Evolutionary conservation across 306 rosid genomes (phyloP).

Genomic region (Begonia fuchsioides): DNA sequence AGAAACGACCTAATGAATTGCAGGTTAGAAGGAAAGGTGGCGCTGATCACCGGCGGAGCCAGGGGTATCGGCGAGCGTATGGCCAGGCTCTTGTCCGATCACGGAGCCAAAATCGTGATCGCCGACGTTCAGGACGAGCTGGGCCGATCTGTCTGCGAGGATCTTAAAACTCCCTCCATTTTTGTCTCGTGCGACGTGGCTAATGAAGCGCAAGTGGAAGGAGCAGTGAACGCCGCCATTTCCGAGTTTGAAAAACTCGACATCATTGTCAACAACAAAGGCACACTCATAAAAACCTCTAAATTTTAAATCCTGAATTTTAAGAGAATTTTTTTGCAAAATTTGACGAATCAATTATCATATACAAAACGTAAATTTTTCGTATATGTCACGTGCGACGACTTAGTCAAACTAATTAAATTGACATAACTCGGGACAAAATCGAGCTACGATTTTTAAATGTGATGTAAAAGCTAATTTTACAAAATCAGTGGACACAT

Average conservation of each 20-base stretch:
- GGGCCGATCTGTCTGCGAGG: constrained; percentile 19
- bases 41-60: constrained; percentile 75
- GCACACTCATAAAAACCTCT: constrained; percentile 31
- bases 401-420: too few relatives aligned
- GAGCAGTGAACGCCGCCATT: constrained; percentile 22
- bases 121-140: constrained; percentile 69
- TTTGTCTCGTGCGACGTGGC: constrained; percentile 62
- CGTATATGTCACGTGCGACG: too few relatives aligned
- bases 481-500: too few relatives aligned
- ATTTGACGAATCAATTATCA: too few relatives aligned
- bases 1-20: neutral
- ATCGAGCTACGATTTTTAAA: too few relatives aligned
- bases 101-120: constrained; percentile 52
- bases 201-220: constrained; percentile 43
- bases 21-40: constrained; percentile 75
- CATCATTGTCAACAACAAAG: constrained; percentile 80
- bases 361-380: too few relatives aligned
- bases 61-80: constrained; percentile 71
- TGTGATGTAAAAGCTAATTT: too few relatives aligned
- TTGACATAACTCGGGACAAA: too few relatives aligned
- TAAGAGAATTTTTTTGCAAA: too few relatives aligned
- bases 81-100: constrained; percentile 36
- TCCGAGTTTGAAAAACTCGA: constrained; percentile 41
- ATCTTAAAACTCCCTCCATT: constrained; percentile 26
- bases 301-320: too few relatives aligned